A percentile compares a stretch with the other conserved stretches of the same genome.
These are phyloP conservation scores for Salix koriyanagi DNA, from an alignment of 345 rosid genomes.

Conservation along the genomic window DNA sequence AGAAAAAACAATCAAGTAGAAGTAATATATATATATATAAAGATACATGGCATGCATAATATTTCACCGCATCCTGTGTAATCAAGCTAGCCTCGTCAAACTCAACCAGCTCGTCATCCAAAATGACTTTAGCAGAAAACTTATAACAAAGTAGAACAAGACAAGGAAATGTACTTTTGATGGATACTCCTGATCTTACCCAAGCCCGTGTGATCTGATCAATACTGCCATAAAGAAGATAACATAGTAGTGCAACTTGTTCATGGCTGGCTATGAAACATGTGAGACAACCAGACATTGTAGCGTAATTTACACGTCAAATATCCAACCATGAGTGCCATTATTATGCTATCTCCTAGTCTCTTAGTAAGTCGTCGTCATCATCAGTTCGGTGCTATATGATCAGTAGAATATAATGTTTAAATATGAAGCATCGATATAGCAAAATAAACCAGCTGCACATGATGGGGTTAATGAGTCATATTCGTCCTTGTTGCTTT, in stretches of 20 bases:
- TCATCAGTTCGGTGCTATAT: conserved; percentile 1
- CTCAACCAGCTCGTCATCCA: background rate
- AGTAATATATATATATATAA: background rate
- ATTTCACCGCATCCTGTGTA: background rate
- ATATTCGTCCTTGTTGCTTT: background rate
- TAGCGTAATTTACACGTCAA: conserved; percentile 3
- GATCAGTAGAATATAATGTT: background rate
- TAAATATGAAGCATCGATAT: background rate
- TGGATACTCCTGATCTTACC: background rate
- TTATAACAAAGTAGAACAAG: background rate
- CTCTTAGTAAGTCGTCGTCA: background rate
- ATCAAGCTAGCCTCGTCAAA: background rate
- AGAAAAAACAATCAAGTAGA: background rate
- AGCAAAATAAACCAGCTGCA: background rate
- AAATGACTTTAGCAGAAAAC: conserved; percentile 2
- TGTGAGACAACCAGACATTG: background rate
- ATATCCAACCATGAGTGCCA: background rate
- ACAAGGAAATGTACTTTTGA: conserved; percentile 3
- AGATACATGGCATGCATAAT: background rate
- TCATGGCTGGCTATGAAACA: background rate
- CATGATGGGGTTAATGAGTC: background rate
- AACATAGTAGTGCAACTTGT: background rate
- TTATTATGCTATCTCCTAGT: background rate
- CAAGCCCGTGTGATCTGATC: background rate
- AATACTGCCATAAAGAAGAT: background rate